Evolutionary conservation across 805 yeast species (phyloP).

Genomic region (Barnettozyma salicaria): DNA sequence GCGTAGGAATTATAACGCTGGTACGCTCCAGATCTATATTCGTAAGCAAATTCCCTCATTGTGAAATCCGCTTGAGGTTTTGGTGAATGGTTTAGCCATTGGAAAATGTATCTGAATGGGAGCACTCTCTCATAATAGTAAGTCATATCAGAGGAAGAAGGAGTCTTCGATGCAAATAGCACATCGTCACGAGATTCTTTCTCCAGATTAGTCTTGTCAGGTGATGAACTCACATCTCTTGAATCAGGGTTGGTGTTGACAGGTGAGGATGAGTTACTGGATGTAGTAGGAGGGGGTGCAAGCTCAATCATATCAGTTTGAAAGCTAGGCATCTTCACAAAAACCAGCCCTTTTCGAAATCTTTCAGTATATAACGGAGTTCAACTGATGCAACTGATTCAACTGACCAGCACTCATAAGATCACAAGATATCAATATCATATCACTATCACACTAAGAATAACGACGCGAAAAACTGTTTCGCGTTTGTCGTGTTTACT

Average conservation of each 20-base stretch:
- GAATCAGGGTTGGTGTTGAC: slow-evolving; percentile 18
- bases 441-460: no score
- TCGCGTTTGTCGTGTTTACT: not conserved
- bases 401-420: not conserved
- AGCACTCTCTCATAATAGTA: slow-evolving; percentile 63
- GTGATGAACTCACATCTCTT: slow-evolving; percentile 17
- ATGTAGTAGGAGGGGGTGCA: slow-evolving; percentile 14
- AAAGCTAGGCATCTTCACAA: slow-evolving; percentile 20
- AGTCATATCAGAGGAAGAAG: slow-evolving; percentile 52
- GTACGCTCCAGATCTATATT: slow-evolving; percentile 80
- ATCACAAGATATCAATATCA: slow-evolving; percentile 1
- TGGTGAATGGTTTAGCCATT: slow-evolving; percentile 86
- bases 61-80: slow-evolving; percentile 71
- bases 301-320: slow-evolving; percentile 10
- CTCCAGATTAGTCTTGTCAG: slow-evolving; percentile 7
- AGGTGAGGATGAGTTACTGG: slow-evolving; percentile 22
- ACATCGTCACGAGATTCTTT: slow-evolving; percentile 5
- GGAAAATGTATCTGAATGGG: slow-evolving; percentile 75
- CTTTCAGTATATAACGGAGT: no score
- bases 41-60: slow-evolving; percentile 91
- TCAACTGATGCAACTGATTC: no score
- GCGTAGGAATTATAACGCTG: slow-evolving; percentile 80
- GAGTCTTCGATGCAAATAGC: slow-evolving; percentile 6
- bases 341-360: not conserved
- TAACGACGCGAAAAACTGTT: not conserved